Percentiles rank a stretch among this genome's conserved stretches.
phyloP scores from a whole-genome alignment of 2,329 filamentous ascomycete genomes.

The Lachnellula occidentalis region DNA sequence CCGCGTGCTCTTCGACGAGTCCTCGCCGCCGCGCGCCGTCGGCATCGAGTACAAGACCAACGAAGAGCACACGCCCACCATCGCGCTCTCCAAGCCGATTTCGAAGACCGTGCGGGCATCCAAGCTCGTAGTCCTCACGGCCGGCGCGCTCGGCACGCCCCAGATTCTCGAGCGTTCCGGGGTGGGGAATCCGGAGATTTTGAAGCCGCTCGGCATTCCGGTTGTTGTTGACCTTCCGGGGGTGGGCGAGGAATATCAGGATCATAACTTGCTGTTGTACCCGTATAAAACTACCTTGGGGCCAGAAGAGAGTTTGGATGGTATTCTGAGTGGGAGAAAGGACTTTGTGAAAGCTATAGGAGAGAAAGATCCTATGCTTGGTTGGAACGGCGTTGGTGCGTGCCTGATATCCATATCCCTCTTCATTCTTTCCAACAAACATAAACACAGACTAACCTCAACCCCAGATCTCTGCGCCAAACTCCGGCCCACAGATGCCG shows the following conservation, averaged over 20 bases:
- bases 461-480: slow-evolving; percentile 46
- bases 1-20: slow-evolving; percentile 47
- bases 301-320: slow-evolving; percentile 48
- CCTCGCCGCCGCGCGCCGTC: slow-evolving; percentile 42
- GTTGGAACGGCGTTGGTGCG: slow-evolving; percentile 48
- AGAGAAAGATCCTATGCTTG: slow-evolving; percentile 44
- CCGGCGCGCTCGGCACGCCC: slow-evolving; percentile 32
- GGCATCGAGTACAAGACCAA: slow-evolving; percentile 55
- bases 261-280: slow-evolving; percentile 50
- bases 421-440: not conserved
- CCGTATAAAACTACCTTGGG: slow-evolving; percentile 44
- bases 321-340: slow-evolving; percentile 43
- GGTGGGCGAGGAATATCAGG: slow-evolving; percentile 50
- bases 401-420: not conserved
- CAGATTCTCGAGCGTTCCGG: slow-evolving; percentile 57
- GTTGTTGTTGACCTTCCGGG: slow-evolving; percentile 43
- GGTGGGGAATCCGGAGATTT: slow-evolving; percentile 46
- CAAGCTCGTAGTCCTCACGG: slow-evolving; percentile 47
- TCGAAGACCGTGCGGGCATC: slow-evolving; percentile 41
- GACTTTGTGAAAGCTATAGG: slow-evolving; percentile 41
- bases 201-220: slow-evolving; percentile 43
- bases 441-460: not conserved
- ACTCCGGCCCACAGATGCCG: slow-evolving; percentile 49
- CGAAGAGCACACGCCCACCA: slow-evolving; percentile 35
- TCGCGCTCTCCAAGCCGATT: slow-evolving; percentile 26